These are phyloP conservation scores for Pleomassaria siparia DNA, from an alignment of 2,329 filamentous ascomycete species.

Conservation along the genomic window DNA sequence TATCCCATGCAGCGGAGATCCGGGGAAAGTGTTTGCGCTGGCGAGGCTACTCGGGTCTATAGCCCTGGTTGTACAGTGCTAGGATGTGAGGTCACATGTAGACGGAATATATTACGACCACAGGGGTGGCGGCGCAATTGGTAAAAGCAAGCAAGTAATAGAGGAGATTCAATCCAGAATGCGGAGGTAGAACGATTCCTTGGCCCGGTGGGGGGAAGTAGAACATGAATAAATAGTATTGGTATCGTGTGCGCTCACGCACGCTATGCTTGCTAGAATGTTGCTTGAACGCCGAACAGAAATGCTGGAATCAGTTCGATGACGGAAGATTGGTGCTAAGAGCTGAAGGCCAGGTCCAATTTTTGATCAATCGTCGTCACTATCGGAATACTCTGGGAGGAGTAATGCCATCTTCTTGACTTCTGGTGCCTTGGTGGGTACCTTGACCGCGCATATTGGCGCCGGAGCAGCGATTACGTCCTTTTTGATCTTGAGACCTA, in stretches of 20 bases:
- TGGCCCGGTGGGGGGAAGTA: neutral
- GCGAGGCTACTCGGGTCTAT: conserved; percentile 3
- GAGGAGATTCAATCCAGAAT: conserved; percentile 1
- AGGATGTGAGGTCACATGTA: conserved; percentile 8
- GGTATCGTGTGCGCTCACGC: neutral
- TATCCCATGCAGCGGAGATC: conserved; percentile 1
- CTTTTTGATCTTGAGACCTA: conserved; percentile 72
- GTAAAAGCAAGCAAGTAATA: neutral
- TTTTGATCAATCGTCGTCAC: conserved; percentile 13
- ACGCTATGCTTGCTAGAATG: neutral
- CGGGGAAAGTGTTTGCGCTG: conserved; percentile 9
- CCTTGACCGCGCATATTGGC: neutral
- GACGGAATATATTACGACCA: conserved; percentile 1
- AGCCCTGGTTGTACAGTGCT: neutral
- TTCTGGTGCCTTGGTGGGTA: neutral
- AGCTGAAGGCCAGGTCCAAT: neutral
- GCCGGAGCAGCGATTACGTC: conserved; percentile 11
- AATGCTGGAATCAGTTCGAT: neutral
- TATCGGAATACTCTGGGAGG: conserved; percentile 34
- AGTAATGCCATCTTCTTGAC: conserved; percentile 24
- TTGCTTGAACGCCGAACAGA: neutral
- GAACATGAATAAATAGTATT: neutral
- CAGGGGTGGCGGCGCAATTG: conserved; percentile 2
- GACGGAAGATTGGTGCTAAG: neutral
- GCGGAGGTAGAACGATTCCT: conserved; percentile 1